Evolutionary conservation across 139 green algal genomes (phyloP).

Genomic region (Chlamydomonas schloesseri): DNA sequence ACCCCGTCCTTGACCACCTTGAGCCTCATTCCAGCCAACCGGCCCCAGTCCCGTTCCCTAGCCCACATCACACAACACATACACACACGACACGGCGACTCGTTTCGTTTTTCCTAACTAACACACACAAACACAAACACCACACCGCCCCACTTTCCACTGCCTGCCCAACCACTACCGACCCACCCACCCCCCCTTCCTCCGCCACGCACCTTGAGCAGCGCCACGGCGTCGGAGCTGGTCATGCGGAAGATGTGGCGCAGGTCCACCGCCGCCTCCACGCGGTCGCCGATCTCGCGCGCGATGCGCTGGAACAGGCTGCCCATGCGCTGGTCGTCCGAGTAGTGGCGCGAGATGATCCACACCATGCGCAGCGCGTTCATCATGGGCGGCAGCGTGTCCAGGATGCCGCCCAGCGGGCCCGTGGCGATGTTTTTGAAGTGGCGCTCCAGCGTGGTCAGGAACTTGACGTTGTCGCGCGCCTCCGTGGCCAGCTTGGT

Average conservation of each 20-base stretch:
- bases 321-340: slow-evolving; percentile 91
- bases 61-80: no score
- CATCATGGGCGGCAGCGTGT: slow-evolving; percentile 90
- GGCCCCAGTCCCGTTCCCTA: no score
- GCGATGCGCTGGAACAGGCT: slow-evolving; percentile 89
- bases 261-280: slow-evolving; percentile 77
- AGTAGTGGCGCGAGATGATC: slow-evolving; percentile 91
- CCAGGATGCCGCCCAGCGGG: slow-evolving; percentile 73
- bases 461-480: slow-evolving; percentile 95
- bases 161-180: no score
- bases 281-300: slow-evolving; percentile 76
- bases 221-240: slow-evolving; percentile 62
- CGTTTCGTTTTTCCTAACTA: no score
- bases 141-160: no score
- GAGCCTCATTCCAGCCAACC: no score
- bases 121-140: no score
- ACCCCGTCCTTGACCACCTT: no score
- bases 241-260: slow-evolving; percentile 76
- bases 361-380: slow-evolving; percentile 94
- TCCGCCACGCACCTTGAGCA: slow-evolving; percentile 57
- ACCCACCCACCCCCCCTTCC: neutral
- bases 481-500: slow-evolving; percentile 82
- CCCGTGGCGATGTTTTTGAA: slow-evolving; percentile 82
- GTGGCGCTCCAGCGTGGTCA: slow-evolving; percentile 93
- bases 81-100: no score